These are phyloP conservation scores for Theileria annulata DNA, from an alignment of 169 alveolate genomes.

Conservation along the genomic window DNA sequence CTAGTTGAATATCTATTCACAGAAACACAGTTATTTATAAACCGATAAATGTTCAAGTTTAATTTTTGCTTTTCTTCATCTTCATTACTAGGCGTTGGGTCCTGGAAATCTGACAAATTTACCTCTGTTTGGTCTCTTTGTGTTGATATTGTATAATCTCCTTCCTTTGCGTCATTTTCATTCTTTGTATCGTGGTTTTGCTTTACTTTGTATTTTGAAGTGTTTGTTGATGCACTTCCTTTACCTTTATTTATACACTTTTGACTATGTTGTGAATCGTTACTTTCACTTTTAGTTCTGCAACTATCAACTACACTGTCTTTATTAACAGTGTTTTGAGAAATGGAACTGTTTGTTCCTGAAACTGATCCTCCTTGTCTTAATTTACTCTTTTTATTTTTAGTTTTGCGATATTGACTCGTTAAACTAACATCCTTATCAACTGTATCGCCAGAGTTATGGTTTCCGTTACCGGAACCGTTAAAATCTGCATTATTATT, in stretches of 20 bases:
- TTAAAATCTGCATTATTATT: not conserved
- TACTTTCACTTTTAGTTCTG: not conserved
- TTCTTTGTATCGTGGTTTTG: not conserved
- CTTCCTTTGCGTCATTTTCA: not conserved
- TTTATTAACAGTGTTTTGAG: not conserved
- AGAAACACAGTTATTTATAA: conserved; percentile 50
- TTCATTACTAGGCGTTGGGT: conserved; percentile 19
- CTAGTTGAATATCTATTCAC: not conserved
- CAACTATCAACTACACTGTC: not conserved
- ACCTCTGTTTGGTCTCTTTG: conserved; percentile 7
- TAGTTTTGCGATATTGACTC: conserved; percentile 12
- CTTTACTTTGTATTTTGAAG: not conserved
- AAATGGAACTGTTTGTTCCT: not conserved
- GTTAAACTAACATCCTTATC: not conserved
- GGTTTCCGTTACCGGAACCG: not conserved
- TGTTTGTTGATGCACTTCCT: not conserved
- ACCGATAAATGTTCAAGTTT: conserved; percentile 56
- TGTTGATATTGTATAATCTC: conserved; percentile 3
- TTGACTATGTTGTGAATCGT: not conserved
- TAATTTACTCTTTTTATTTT: not conserved
- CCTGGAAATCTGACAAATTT: conserved; percentile 7
- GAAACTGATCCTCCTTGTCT: not conserved
- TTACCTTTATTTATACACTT: not conserved
- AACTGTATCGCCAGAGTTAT: not conserved
- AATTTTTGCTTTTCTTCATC: conserved; percentile 24